phyloP scores from a whole-genome alignment of 1,284 basidiomycete genomes.

The Cutaneotrichosporon spelunceum region DNA sequence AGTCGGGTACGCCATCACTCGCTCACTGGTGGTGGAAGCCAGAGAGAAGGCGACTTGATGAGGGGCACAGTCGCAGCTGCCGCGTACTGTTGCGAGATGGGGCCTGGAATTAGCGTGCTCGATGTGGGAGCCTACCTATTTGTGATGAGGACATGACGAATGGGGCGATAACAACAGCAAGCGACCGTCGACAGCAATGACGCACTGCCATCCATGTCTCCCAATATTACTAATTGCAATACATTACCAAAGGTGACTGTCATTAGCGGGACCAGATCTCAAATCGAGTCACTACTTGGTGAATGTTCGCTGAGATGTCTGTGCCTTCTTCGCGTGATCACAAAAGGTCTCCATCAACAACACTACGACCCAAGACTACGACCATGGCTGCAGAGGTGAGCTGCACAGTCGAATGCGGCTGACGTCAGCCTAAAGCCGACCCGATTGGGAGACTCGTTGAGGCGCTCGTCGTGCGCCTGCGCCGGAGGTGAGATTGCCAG shows the following conservation, averaged over 20 bases:
- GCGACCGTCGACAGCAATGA: background rate
- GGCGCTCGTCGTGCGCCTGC: constrained; percentile 61
- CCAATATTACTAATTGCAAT: background rate
- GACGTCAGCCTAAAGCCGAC: constrained; percentile 23
- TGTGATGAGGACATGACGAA: constrained; percentile 16
- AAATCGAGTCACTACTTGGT: background rate
- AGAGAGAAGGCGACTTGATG: constrained; percentile 86
- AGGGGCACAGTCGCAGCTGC: constrained; percentile 71
- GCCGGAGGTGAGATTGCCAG: constrained; percentile 60
- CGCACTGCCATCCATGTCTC: background rate
- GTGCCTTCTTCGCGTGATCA: background rate
- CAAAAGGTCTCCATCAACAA: background rate
- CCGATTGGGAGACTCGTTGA: constrained; percentile 58
- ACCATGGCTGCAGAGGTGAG: constrained; percentile 12
- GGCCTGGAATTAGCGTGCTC: constrained; percentile 31
- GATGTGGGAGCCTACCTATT: constrained; percentile 15
- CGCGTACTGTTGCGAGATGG: constrained; percentile 62
- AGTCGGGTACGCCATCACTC: background rate
- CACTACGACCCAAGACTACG: too few species aligned
- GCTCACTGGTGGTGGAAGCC: constrained; percentile 72
- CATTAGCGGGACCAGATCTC: constrained; percentile 5
- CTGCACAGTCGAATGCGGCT: background rate
- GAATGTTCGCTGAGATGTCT: background rate
- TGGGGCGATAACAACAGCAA: background rate
- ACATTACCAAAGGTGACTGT: background rate